Percentiles rank a stretch among this genome's conserved stretches.
Evolutionary conservation across 345 rosid genomes (phyloP).

Genomic region (Camelina sativa): DNA sequence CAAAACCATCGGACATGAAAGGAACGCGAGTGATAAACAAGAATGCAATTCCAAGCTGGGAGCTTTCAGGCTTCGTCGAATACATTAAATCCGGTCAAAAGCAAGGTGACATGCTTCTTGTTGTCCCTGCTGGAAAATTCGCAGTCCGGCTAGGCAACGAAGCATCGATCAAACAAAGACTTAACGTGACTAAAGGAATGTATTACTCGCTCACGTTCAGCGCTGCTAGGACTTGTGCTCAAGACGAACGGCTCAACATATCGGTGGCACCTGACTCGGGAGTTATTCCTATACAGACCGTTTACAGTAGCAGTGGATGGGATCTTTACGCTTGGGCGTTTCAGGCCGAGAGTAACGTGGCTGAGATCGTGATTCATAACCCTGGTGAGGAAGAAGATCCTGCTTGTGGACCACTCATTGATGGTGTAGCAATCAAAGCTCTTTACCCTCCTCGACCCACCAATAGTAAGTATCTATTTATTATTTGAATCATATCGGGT

Average conservation of each 20-base stretch:
- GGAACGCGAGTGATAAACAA: slow-evolving; percentile 65
- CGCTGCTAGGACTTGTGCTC: slow-evolving; percentile 92
- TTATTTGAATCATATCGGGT: neutral
- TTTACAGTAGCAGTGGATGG: slow-evolving; percentile 89
- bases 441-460: slow-evolving; percentile 65
- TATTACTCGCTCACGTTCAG: slow-evolving; percentile 80
- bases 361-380: slow-evolving; percentile 70
- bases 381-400: slow-evolving; percentile 90
- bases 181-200: slow-evolving; percentile 56
- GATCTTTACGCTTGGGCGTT: slow-evolving; percentile 87
- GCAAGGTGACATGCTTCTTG: slow-evolving; percentile 93
- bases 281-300: slow-evolving; percentile 73
- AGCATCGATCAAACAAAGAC: slow-evolving; percentile 79
- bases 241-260: slow-evolving; percentile 78
- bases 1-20: slow-evolving; percentile 62
- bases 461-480: slow-evolving; percentile 52
- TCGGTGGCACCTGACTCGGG: slow-evolving; percentile 85
- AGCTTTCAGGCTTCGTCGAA: slow-evolving; percentile 77
- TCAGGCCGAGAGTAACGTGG: slow-evolving; percentile 49
- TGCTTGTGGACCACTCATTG: slow-evolving; percentile 88
- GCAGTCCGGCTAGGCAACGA: slow-evolving; percentile 89
- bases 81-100: slow-evolving; percentile 92
- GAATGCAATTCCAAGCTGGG: slow-evolving; percentile 75
- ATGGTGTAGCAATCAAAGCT: slow-evolving; percentile 66
- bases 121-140: slow-evolving; percentile 80